phyloP scores from a whole-genome alignment of 2,329 filamentous ascomycete species.

The Gnomoniopsis smithogilvyi region DNA sequence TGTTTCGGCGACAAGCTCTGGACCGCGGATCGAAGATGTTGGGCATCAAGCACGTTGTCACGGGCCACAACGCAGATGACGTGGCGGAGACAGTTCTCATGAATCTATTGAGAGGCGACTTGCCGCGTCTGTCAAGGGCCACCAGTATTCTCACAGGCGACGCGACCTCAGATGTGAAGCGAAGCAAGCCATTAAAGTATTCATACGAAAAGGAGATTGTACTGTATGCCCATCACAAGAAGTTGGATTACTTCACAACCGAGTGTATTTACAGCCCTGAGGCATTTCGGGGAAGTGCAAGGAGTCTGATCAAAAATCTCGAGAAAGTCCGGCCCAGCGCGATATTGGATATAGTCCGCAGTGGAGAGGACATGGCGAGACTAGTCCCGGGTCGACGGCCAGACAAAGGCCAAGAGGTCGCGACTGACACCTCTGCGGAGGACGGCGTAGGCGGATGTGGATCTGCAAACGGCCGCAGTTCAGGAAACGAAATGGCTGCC shows the following conservation, averaged over 20 bases:
- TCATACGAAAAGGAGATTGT: slow-evolving; percentile 99
- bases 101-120: slow-evolving; percentile 88
- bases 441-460: slow-evolving; percentile 73
- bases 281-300: slow-evolving; percentile 88
- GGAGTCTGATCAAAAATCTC: slow-evolving; percentile 89
- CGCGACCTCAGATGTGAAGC: slow-evolving; percentile 80
- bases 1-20: slow-evolving; percentile 89
- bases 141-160: slow-evolving; percentile 86
- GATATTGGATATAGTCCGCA: slow-evolving; percentile 90
- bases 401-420: slow-evolving; percentile 40
- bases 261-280: slow-evolving; percentile 99
- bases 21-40: slow-evolving; percentile 88
- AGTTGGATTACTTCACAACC: slow-evolving; percentile 95
- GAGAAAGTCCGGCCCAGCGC: slow-evolving; percentile 91
- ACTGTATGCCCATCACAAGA: slow-evolving; percentile 94
- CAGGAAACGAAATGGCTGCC: slow-evolving; percentile 74
- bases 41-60: slow-evolving; percentile 89
- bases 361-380: slow-evolving; percentile 92
- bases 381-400: slow-evolving; percentile 65
- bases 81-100: slow-evolving; percentile 96
- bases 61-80: slow-evolving; percentile 96
- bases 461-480: slow-evolving; percentile 61
- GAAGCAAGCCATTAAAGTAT: slow-evolving; percentile 96
- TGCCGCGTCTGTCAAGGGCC: slow-evolving; percentile 81
- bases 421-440: slow-evolving; percentile 33